Conservation (phyloP, 2,329 filamentous ascomycete genomes). For the Huntiella moniliformis region DNA sequence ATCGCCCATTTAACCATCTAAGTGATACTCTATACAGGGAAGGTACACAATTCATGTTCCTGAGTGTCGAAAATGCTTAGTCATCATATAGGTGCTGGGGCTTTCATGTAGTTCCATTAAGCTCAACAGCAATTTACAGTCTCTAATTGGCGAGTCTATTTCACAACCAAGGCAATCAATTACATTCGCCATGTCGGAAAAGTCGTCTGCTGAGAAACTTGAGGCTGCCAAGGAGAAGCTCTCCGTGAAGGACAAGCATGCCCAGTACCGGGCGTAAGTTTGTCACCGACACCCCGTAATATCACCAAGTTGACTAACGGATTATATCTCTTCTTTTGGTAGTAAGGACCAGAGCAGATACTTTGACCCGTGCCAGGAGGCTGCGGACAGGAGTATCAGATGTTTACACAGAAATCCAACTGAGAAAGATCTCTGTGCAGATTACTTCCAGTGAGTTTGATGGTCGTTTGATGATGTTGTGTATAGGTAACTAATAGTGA, state of each 20-base stretch:
- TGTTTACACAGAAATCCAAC: conserved; percentile 79
- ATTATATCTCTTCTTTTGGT: conserved; percentile 6
- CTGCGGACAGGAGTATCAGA: conserved; percentile 64
- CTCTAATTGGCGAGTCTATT: too few relatives aligned
- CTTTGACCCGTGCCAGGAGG: conserved; percentile 90
- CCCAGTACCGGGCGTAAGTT: conserved; percentile 11
- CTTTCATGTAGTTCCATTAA: too few relatives aligned
- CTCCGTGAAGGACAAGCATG: conserved; percentile 6
- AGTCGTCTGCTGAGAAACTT: conserved; percentile 5
- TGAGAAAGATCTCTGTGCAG: conserved; percentile 73
- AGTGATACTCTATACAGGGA: too few relatives aligned
- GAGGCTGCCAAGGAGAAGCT: neutral
- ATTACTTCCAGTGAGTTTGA: conserved; percentile 75
- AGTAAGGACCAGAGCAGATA: conserved; percentile 83
- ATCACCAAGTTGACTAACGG: neutral
- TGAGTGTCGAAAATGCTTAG: too few relatives aligned
- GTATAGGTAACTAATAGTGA: neutral
- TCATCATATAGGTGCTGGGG: too few relatives aligned
- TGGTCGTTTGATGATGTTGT: neutral
- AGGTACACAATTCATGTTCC: too few relatives aligned
- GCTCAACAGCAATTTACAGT: too few relatives aligned
- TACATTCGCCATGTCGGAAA: neutral
- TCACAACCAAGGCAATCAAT: too few relatives aligned
- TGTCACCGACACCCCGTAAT: neutral
- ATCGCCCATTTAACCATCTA: too few relatives aligned